phyloP scores from a whole-genome alignment of 2,329 filamentous ascomycete genomes.

The Plectosphaerella plurivora region DNA sequence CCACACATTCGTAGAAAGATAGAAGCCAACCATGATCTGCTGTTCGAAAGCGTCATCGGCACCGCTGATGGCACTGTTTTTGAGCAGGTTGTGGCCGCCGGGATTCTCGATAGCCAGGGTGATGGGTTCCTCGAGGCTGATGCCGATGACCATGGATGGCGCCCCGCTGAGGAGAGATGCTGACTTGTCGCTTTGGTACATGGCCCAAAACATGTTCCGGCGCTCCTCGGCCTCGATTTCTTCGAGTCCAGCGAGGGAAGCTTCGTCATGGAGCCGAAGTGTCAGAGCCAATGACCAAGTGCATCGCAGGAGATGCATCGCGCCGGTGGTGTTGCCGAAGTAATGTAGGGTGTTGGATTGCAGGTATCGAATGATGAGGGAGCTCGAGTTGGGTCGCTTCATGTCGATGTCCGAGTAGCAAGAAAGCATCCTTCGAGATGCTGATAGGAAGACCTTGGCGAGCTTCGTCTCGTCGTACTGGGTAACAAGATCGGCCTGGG shows the following conservation, averaged over 20 bases:
- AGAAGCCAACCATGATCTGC: background rate
- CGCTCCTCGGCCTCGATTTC: slow-evolving; percentile 30
- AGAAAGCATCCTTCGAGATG: slow-evolving; percentile 29
- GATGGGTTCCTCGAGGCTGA: slow-evolving; percentile 33
- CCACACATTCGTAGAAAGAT: background rate
- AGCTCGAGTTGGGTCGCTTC: slow-evolving; percentile 34
- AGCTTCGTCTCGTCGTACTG: slow-evolving; percentile 28
- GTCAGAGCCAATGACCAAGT: slow-evolving; percentile 34
- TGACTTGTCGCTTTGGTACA: slow-evolving; percentile 34
- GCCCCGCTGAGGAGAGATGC: slow-evolving; percentile 31
- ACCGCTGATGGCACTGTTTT: background rate
- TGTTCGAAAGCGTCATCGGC: background rate
- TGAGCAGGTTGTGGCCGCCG: background rate
- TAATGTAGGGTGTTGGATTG: slow-evolving; percentile 40
- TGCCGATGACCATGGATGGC: slow-evolving; percentile 37
- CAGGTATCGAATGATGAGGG: slow-evolving; percentile 37
- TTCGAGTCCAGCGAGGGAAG: slow-evolving; percentile 22
- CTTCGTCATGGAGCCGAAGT: slow-evolving; percentile 36
- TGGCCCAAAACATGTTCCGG: slow-evolving; percentile 30
- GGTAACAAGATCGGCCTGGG: slow-evolving; percentile 33
- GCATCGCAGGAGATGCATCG: slow-evolving; percentile 41
- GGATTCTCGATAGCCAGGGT: slow-evolving; percentile 17
- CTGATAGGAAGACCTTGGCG: slow-evolving; percentile 27
- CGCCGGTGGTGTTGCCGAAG: slow-evolving; percentile 33
- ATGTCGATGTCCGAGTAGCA: slow-evolving; percentile 34